phyloP scores from a whole-genome alignment of 192 early-diverging fungal species.

The Lobulomyces angularis region DNA sequence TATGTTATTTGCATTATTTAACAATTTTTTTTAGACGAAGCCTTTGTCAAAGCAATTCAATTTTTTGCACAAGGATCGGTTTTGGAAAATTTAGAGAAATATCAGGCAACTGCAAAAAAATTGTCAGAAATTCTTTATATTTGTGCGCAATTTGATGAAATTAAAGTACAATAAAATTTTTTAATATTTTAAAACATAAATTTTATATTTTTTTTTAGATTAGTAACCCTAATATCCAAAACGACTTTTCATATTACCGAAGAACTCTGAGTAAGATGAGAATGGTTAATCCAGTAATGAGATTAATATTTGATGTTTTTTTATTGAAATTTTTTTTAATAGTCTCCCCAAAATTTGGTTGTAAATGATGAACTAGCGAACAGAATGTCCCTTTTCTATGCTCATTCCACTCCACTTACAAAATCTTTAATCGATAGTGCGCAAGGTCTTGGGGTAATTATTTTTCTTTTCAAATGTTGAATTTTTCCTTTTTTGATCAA shows the following conservation, averaged over 20 bases:
- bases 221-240: conserved; percentile 75
- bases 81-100: conserved; percentile 46
- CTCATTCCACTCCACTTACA: conserved; percentile 87
- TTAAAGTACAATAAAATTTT: no score
- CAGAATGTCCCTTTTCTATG: conserved; percentile 91
- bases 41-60: conserved; percentile 38
- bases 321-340: not conserved
- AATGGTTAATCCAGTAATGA: conserved; percentile 30
- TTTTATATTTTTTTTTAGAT: conserved; percentile 30
- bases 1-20: not conserved
- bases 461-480: conserved; percentile 1
- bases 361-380: conserved; percentile 75
- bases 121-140: conserved; percentile 78
- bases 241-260: conserved; percentile 96
- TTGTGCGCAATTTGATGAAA: conserved; percentile 79
- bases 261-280: conserved; percentile 72
- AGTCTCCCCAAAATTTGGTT: conserved; percentile 4
- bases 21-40: not conserved
- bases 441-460: no score
- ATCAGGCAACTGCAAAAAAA: conserved; percentile 67
- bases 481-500: conserved; percentile 5
- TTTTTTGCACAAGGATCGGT: conserved; percentile 44
- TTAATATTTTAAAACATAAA: not conserved
- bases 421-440: conserved; percentile 76
- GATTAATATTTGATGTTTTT: conserved; percentile 6